Evolutionary conservation across 805 yeast genomes (phyloP).

Genomic region (Lipomyces spencermartinsiae): DNA sequence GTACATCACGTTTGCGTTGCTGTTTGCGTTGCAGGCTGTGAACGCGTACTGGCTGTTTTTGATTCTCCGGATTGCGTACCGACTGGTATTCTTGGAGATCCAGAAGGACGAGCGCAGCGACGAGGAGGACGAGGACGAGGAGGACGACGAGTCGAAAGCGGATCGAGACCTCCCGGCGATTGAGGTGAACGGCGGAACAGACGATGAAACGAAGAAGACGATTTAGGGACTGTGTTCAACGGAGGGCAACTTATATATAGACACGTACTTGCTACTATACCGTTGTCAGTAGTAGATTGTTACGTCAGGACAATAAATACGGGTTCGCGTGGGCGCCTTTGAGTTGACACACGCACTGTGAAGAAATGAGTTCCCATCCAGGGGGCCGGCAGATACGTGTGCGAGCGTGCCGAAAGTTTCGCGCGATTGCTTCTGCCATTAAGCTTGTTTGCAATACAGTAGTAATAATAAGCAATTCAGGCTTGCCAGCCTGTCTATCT

Average conservation of each 20-base stretch:
- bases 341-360: background rate
- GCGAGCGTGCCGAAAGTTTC: too few relatives aligned
- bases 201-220: background rate
- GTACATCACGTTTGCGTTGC: constrained; percentile 80
- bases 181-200: background rate
- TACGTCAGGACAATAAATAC: background rate
- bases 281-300: background rate
- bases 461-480: too few relatives aligned
- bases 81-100: constrained; percentile 65
- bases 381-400: too few relatives aligned
- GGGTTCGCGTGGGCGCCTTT: background rate
- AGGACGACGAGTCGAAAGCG: constrained; percentile 15
- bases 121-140: constrained; percentile 66
- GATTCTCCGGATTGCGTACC: constrained; percentile 75
- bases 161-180: background rate
- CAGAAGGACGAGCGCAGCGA: constrained; percentile 87
- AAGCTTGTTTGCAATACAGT: too few relatives aligned
- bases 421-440: too few relatives aligned
- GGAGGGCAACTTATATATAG: background rate
- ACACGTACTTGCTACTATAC: background rate
- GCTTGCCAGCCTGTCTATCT: too few relatives aligned
- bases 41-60: constrained; percentile 88
- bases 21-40: constrained; percentile 81
- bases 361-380: background rate
- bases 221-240: background rate